Percentiles rank a stretch among this genome's conserved stretches.
Evolutionary conservation across 2,329 filamentous ascomycete genomes (phyloP).

Genomic region (Hymenoscyphus repandus): DNA sequence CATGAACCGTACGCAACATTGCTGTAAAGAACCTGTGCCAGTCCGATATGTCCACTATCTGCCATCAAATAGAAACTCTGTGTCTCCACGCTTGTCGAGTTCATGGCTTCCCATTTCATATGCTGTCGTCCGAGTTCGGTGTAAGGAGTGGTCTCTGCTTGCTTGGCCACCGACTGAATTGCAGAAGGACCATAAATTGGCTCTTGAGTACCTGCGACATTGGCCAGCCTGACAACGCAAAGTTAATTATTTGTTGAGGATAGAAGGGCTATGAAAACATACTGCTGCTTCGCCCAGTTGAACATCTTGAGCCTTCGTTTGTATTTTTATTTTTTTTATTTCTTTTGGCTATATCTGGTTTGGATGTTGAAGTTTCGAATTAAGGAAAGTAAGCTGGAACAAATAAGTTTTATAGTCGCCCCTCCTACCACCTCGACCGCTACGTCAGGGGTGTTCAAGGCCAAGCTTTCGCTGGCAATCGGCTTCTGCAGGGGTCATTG

Average conservation of each 20-base stretch:
- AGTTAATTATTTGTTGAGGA: constrained; percentile 16
- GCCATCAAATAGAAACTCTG: constrained; percentile 88
- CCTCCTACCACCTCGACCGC: constrained; percentile 1
- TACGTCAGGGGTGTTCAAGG: constrained; percentile 5
- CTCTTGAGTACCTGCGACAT: constrained; percentile 93
- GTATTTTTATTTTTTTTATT: no score
- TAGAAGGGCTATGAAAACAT: constrained; percentile 36
- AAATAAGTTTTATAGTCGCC: neutral
- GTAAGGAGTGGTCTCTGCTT: constrained; percentile 72
- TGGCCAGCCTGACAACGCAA: constrained; percentile 48
- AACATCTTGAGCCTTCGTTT: constrained; percentile 68
- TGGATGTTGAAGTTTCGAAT: constrained; percentile 8
- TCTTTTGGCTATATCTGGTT: neutral
- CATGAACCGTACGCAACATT: constrained; percentile 75
- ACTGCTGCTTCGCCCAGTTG: constrained; percentile 94
- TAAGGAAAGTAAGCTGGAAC: neutral
- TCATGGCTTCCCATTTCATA: constrained; percentile 75
- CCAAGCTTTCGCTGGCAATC: neutral
- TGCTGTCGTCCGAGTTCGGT: constrained; percentile 74
- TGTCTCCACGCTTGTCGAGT: constrained; percentile 87
- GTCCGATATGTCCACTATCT: constrained; percentile 69
- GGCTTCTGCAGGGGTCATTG: neutral
- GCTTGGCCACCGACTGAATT: constrained; percentile 78
- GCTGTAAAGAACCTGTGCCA: constrained; percentile 94
- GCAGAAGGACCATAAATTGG: constrained; percentile 89